These are phyloP conservation scores for Aegilops longissima DNA, from an alignment of 176 grass and related monocot species.

Conservation along the genomic window DNA sequence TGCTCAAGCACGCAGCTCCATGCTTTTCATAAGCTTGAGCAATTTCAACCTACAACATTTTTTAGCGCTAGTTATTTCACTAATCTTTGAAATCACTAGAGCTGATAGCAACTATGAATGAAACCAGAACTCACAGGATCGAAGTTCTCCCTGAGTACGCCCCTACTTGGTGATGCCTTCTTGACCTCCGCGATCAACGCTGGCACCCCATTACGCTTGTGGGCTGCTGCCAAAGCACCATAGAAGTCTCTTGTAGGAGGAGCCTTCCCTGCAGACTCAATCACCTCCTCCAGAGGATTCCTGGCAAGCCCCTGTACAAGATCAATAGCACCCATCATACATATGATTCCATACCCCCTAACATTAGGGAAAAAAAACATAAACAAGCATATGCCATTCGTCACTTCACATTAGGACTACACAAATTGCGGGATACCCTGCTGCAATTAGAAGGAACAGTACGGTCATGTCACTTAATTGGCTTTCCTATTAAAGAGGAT, in stretches of 20 bases:
- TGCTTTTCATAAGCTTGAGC: conserved; percentile 64
- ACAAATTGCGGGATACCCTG: not conserved
- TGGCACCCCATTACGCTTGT: conserved; percentile 58
- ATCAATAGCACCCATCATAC: conserved; percentile 2
- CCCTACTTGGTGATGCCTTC: conserved; percentile 90
- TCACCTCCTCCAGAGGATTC: conserved; percentile 38
- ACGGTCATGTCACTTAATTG: not conserved
- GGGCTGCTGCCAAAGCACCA: conserved; percentile 55
- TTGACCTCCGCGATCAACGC: conserved; percentile 91
- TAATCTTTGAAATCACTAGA: not conserved
- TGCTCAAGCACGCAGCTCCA: conserved; percentile 78
- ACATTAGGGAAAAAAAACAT: not conserved
- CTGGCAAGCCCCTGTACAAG: conserved; percentile 35
- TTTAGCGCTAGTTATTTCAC: not conserved
- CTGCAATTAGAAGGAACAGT: conserved; percentile 4
- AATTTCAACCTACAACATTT: conserved; percentile 59
- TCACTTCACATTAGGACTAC: not conserved
- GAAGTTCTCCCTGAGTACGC: conserved; percentile 80
- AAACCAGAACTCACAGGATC: conserved; percentile 64
- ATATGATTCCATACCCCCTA: not conserved
- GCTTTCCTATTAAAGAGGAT: not conserved
- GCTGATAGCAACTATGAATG: not conserved
- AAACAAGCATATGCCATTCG: not conserved
- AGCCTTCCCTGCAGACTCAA: conserved; percentile 40
- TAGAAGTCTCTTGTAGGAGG: conserved; percentile 75